Percentiles rank a stretch among this genome's conserved stretches.
These are phyloP conservation scores for Pseudogymnoascus sp. DNA, from an alignment of 2,329 filamentous ascomycete species.

Conservation along the genomic window DNA sequence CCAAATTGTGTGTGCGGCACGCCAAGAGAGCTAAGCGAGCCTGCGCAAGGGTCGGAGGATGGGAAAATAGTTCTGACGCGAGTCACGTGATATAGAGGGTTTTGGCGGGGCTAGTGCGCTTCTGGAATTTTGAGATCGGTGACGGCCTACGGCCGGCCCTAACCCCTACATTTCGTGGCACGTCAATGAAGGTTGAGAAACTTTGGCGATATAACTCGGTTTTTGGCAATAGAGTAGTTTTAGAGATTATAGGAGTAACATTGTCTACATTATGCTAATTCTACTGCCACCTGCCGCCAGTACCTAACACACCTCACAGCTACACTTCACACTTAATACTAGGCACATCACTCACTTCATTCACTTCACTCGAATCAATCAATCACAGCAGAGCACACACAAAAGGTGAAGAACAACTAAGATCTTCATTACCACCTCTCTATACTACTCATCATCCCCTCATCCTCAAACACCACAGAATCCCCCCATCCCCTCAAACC, in stretches of 20 bases:
- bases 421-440: conserved; percentile 1
- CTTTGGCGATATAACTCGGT: not conserved
- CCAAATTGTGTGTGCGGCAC: conserved; percentile 5
- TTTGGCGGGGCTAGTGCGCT: not conserved
- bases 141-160: not conserved
- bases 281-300: not conserved
- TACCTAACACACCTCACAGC: not conserved
- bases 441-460: conserved; percentile 2
- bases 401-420: conserved; percentile 8
- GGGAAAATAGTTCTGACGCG: not conserved
- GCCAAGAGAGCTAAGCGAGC: conserved; percentile 8
- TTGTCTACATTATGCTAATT: not conserved
- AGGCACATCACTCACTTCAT: not conserved
- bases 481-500: not conserved
- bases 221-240: not conserved
- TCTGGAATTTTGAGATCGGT: not conserved
- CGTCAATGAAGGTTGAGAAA: not conserved
- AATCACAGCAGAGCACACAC: not conserved
- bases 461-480: not conserved
- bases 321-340: not conserved
- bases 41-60: not conserved
- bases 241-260: not conserved
- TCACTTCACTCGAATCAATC: not conserved
- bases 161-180: not conserved
- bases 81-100: not conserved